Base-by-base conservation (phyloP, 345 rosid genomes). In the Acer saccharum region DNA sequence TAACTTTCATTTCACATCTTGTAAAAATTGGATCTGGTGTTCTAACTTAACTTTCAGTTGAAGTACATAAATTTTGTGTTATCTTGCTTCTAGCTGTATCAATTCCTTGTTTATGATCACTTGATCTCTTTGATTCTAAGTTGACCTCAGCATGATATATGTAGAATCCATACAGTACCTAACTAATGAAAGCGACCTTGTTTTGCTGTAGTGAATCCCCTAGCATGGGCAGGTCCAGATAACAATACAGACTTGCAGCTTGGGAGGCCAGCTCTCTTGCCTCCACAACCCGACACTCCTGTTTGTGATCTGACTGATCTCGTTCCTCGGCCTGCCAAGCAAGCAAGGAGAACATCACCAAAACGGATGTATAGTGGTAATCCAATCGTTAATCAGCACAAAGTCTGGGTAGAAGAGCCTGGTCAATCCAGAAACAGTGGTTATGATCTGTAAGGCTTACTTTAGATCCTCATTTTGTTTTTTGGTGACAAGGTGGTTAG, bases 211-310 rank as follows among this genome's bases (percentile, higher is more conserved):
- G 90, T 83, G 76, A 81, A 69, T 55, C 92, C 91, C 52, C 65
- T 89, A 46, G 48, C 87, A 68, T 86, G 86, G 89, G 83, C 73
- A 35, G 48, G 81, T 69, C 81, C 89, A 60, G 87, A 86, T 73
- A 82, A 61, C 68, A 69, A n/a, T 73, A 58, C 79, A 76, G 69
- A 81, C 3, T 71, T 78, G 79, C 83, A 77, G 85, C 86, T 80
- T 20, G 83, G 87, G 65, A 58, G 35, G 43, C 83, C 84, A 54
- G 71, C 82, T 5, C 74, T 81, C 65, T 72, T 73, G 25, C 71
- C 87, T 68, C 74, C 82, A 43, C 65, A 82, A 16, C 35, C 55
- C 39, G 75, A 74, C 17, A 58, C 69, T 35, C 73, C 84, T 39
- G 61, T 61, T 62, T 66, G 63, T 21, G 78, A 73, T 35, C 39